Base-by-base conservation (phyloP, 1,284 basidiomycete species). In the Heterobasidion parviporum region DNA sequence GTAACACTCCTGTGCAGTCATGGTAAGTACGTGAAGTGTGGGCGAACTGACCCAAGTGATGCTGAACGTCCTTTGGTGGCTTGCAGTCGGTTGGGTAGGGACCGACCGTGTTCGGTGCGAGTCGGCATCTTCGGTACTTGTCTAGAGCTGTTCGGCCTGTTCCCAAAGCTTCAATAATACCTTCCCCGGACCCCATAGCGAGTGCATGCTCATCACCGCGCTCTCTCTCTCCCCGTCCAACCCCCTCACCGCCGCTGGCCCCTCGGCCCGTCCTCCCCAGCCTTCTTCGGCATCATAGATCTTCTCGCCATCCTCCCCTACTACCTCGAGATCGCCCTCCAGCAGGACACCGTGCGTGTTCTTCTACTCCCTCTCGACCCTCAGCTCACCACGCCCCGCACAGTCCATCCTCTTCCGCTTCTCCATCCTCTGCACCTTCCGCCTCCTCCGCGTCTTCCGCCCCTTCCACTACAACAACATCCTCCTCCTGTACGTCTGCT, bases 281-380 rank as follows among this genome's bases (percentile, higher is more conserved):
- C 89, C 1, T 94, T 94, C 70, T 93, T 89, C 66, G 90, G 89
- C 4, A 79, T 94, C 34, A 82, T 92, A 67, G 92, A 94, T 66
- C 70, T 92, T 10, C 75, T 94, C 51, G 85, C 91, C 16, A 92
- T 94, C 56, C 63, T 89, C 33, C 92, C 92, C 1, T 94, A 93
- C 65, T 94, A 92, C 68, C 81, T 94, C 57, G 91, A 94, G 70
- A 77, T 94, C 53, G 72, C 87, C 16, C 66, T 92, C n/a, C 83
- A 82, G 50, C 85, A 92, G 71, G 92, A 95, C 68, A 94, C 91
- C 1, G 89, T 91, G 64, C 58, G 85, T 73, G 33, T 1, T 34
- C 38, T 41, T 18, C 14, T 12, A 20, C 9, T 49, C 38, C 14
- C 56, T 16, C 7, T 20, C 43, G 16, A 34, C 34, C 50, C 50